Evolutionary conservation across 768 basidiomycete species (phyloP), one percentile per base, ranked within the genome.

Genomic region (Panaeolus cyanescens): DNA sequence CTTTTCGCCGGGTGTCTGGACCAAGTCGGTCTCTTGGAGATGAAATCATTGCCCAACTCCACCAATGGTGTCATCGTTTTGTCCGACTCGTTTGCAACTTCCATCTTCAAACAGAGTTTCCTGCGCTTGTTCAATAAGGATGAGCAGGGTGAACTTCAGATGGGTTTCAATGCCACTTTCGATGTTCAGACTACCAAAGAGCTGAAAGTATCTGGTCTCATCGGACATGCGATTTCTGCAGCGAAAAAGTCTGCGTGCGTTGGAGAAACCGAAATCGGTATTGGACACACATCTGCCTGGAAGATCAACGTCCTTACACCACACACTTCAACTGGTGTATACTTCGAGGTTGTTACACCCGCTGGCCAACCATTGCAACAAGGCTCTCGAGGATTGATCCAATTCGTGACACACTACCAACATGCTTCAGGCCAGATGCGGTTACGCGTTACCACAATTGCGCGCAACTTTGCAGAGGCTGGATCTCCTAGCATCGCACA

Each of bases 161-260:
- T 99, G 96, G 97, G 96, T 59, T 99, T 99, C 80, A 99, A 99
- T 68, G 97, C 95, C 9, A 99, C 95, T 0, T 96, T 99, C 67
- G 97, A 99, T 72, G 96, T 99, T 25, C 92, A 96, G 93, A 97
- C 96, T 0, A 99, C 97, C 31, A 99, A 99, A 80, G 97, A 99
- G 72, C 85, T 99, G 64, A 98, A 96, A 73, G 95, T 99, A 6
- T 99, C 97, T 9, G 97, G 97, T 30, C 84, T 99, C 50, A 99
- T 99, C 66, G 96, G 96, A 2, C 96, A 99, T 70, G 96, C 92
- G 31, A 97, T 98, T 74, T 98, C 96, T 20, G 93, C 94, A 15
- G 96, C 92, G 65, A 99, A 99, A 79, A 98, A 99, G 73, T 95
- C 95, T 0, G 87, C 86, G 0, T 97, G 93, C 69, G 97, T 99